These are phyloP conservation scores for Solanum medicagineum DNA, from an alignment of 257 asterid genomes.

Conservation along the genomic window DNA sequence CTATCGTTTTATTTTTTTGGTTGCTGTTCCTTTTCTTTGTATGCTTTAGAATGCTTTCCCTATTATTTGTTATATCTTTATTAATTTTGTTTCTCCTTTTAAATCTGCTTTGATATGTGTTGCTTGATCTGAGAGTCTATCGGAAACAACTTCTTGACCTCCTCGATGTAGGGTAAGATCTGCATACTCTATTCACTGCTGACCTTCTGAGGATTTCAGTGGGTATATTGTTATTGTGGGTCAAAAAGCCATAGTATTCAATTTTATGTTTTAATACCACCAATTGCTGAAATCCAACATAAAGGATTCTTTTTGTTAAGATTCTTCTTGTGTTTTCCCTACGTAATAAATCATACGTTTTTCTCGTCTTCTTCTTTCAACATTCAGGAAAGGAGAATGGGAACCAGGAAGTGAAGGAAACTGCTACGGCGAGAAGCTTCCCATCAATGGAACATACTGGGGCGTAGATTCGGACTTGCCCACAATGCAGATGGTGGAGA, in stretches of 20 bases:
- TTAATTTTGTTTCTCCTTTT: not conserved
- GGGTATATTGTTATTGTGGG: not conserved
- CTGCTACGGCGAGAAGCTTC: constrained; percentile 63
- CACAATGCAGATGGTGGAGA: constrained; percentile 70
- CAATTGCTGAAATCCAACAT: not conserved
- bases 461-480: constrained; percentile 68
- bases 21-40: not conserved
- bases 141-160: not conserved
- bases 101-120: not conserved
- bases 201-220: not conserved
- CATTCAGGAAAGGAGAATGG: constrained; percentile 68
- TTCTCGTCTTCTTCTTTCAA: not conserved
- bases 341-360: not conserved
- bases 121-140: not conserved
- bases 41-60: not conserved
- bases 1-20: not conserved
- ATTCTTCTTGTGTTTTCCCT: not conserved
- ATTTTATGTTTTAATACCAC: not conserved
- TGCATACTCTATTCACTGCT: not conserved
- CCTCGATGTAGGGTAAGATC: not conserved
- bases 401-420: constrained; percentile 64
- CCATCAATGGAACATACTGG: constrained; percentile 52
- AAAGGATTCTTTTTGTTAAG: not conserved
- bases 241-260: not conserved
- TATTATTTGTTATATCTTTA: not conserved